phyloP scores from a whole-genome alignment of 148 eudicot species.

The Nyssa sinensis region DNA sequence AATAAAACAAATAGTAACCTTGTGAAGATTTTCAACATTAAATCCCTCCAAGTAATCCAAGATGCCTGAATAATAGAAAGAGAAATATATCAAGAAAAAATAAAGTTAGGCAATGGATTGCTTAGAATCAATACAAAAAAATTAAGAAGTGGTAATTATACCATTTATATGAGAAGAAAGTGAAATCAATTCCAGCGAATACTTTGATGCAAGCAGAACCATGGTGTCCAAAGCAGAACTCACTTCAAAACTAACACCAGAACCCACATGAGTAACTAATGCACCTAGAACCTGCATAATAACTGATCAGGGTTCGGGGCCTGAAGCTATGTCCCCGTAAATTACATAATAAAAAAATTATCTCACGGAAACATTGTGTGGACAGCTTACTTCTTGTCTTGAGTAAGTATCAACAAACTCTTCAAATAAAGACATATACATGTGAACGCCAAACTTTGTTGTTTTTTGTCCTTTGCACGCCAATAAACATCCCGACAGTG shows the following conservation, averaged over 20 bases:
- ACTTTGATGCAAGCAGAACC: constrained; percentile 42
- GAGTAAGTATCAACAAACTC: constrained; percentile 41
- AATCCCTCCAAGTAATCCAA: constrained; percentile 65
- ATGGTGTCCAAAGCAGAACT: constrained; percentile 53
- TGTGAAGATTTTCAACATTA: constrained; percentile 49
- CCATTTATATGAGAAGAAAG: constrained; percentile 57
- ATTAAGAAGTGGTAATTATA: constrained; percentile 14
- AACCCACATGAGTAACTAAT: constrained; percentile 56
- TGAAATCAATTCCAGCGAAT: constrained; percentile 47
- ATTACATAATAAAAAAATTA: background rate
- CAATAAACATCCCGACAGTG: constrained; percentile 45
- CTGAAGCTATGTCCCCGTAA: background rate
- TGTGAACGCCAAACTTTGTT: constrained; percentile 44
- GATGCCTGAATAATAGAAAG: constrained; percentile 35
- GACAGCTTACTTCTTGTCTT: constrained; percentile 60
- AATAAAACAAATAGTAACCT: constrained; percentile 30
- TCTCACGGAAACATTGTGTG: background rate
- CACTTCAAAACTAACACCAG: constrained; percentile 51
- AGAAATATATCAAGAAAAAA: background rate
- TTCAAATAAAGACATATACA: constrained; percentile 47
- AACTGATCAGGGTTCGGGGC: constrained; percentile 5
- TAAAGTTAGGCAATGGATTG: background rate
- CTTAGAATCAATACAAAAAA: constrained; percentile 3
- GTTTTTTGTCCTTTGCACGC: constrained; percentile 47
- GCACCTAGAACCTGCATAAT: constrained; percentile 49